These are phyloP conservation scores for Neurospora sp. DNA, from an alignment of 495 filamentous ascomycete species.

Conservation along the genomic window DNA sequence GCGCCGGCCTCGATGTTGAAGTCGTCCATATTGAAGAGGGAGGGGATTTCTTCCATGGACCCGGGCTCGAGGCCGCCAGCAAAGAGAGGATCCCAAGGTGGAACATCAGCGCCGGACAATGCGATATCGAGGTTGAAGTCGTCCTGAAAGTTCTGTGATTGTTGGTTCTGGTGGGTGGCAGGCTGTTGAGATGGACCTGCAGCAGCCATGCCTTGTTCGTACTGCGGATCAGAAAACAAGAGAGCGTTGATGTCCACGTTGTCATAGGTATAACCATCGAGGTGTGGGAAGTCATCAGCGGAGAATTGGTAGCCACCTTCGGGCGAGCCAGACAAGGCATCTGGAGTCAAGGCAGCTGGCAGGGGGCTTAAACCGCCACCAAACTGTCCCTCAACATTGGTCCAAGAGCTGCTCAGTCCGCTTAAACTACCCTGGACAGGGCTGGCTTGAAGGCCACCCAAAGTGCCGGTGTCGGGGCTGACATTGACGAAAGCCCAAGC, in stretches of 20 bases:
- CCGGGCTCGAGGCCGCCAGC: background rate
- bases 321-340: background rate
- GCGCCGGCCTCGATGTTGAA: background rate
- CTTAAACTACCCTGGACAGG: background rate
- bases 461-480: background rate
- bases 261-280: background rate
- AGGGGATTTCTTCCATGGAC: background rate
- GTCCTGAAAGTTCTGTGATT: background rate
- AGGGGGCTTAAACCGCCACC: constrained; percentile 3
- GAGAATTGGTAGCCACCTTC: background rate
- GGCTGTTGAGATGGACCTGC: background rate
- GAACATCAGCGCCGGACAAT: background rate
- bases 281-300: background rate
- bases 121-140: background rate
- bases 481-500: background rate
- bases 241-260: background rate
- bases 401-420: too few relatives aligned
- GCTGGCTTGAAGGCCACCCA: background rate
- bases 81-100: background rate
- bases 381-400: background rate
- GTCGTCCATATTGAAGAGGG: background rate
- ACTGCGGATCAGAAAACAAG: background rate
- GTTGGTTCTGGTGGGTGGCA: background rate
- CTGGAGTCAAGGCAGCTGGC: background rate
- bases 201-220: background rate